Evolutionary conservation across 495 filamentous ascomycete genomes (phyloP), one percentile per base, ranked within the genome.

Genomic region (Viridothelium virens): DNA sequence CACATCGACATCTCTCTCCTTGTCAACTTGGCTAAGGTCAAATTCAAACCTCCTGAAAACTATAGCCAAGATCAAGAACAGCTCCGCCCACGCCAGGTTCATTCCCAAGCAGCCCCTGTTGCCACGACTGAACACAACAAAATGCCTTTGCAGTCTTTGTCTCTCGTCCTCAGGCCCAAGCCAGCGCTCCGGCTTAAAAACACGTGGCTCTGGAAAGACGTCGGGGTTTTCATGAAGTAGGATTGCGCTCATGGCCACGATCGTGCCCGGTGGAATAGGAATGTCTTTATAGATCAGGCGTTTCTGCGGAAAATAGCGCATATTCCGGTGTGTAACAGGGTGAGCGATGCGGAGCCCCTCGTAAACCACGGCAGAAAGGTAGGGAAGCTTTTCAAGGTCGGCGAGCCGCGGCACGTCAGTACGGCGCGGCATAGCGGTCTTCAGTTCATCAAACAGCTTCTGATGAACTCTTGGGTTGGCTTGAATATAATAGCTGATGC

Each of bases 281-380:
- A 63, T 62, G 6, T 70, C 44, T 14, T 68, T 56, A 56, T 69
- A 77, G 3, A 56, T 44, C 36, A 76, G 48, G 44, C 62, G 39
- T 7, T 66, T 62, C 50, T 76, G 59, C 10, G 70, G 67, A 41
- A 70, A 67, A 34, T 70, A 63, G 33, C 77, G 74, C 38, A 64
- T 65, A 18, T 69, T 53, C 3, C 75, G 72, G 33, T 70, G 66
- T 10, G 70, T 61, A 25, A 70, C 63, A 10, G 72, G 73, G 56
- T 75, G 71, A 59, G 70, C 74, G 5, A 81, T 71, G 0, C 82
- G 73, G 31, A 82, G 65, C 33, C 71, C 72, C 62, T 84, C 80
- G 11, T 79, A 71, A 56, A 83, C 74, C 41, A 79, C 71, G 14
- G 77, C 81, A 18, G 71, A 67, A 2, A 83, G 71, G 53, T 78